Evolutionary conservation across 306 rosid species (phyloP), one percentile per base, ranked within the genome.

Genomic region (Lathyrus tuberosus): DNA sequence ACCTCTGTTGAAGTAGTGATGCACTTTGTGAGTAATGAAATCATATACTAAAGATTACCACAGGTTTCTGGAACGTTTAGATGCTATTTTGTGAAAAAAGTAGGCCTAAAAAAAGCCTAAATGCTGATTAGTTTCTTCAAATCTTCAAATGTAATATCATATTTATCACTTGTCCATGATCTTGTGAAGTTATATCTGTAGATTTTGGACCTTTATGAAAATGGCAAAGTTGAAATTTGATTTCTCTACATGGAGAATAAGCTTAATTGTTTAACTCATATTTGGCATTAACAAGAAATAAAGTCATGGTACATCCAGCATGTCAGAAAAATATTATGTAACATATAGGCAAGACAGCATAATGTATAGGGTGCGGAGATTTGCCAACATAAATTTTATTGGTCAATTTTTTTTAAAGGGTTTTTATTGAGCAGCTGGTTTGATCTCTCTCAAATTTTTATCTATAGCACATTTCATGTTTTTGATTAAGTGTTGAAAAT

Each of bases 401-500:
- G 47, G 57, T 67, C 41, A 59, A 61, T n/a, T n/a, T n/a, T n/a
- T n/a, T n/a, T n/a, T n/a, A n/a, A n/a, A n/a, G n/a, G n/a, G n/a
- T n/a, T n/a, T n/a, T n/a, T n/a, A n/a, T 64, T 56, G 51, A 63
- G 30, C 31, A 18, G 67, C 37, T 69, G 20, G 10, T 31, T 37
- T 20, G 59, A 22, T 57, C 61, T 69, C 33, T 69, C 33, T 43
- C 24, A 1, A 20, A n/a, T n/a, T n/a, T 44, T 22, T 60, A 18
- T 47, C 44, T 20, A 3, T 28, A 8, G n/a, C 43, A 46, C 38
- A 47, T 8, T 17, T 62, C 43, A 40, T 17, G 31, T 51, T 54
- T 68, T 54, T 68, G 74, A 69, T 59, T 10, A 67, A 11, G 12
- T 70, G 31, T 71, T 62, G n/a, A 59, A 46, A 72, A 77, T 60